Base-by-base conservation (phyloP, 768 basidiomycete genomes). In the Pleurotus cornucopiae region DNA sequence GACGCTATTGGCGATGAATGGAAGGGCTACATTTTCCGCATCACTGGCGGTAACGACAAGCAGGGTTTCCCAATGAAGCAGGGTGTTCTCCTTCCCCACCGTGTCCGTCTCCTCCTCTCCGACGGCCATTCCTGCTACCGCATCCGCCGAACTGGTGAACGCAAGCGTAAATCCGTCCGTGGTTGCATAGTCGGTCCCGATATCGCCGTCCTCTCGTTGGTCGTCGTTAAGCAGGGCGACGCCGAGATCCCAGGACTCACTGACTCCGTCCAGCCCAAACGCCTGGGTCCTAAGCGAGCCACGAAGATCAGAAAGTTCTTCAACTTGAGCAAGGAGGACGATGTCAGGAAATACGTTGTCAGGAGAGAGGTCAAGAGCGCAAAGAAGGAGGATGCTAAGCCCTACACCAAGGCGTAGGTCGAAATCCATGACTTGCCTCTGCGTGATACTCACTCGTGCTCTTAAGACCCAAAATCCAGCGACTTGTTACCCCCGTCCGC, bases 31-130 rank as follows among this genome's bases (percentile, higher is more conserved):
- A 76, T 98, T 71, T 85, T 97, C 82, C 88, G 94, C 66, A 91
- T 99, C 79, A 95, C 92, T 26, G 95, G 95, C 66, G 93, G 96
- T 61, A 98, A 98, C 81, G 94, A 98, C 86, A 93, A 94, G 79
- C 92, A 95, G 73, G 94, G 94, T 69, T 96, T 97, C 83, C 94
- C 94, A 47, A 97, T 98, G 94, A 98, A 98, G 77, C 96, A 99
- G 78, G 95, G 96, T 78, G 91, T 98, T 63, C 89, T 98, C 59
- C 83, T 96, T 66, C 92, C 92, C 57, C 71, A 92, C 78, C 94
- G 96, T 83, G 92, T 95, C 65, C 80, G 84, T 60, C 89, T 99
- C 62, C 91, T 98, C 67, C 90, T 99, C 69, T 66, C 91, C 60
- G 91, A 96, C 72, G 94, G 94, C 51, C 96, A 98, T 86, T 96